Evolutionary conservation across 805 yeast genomes (phyloP).

Genomic region (Wickerhamomyces silvicola): DNA sequence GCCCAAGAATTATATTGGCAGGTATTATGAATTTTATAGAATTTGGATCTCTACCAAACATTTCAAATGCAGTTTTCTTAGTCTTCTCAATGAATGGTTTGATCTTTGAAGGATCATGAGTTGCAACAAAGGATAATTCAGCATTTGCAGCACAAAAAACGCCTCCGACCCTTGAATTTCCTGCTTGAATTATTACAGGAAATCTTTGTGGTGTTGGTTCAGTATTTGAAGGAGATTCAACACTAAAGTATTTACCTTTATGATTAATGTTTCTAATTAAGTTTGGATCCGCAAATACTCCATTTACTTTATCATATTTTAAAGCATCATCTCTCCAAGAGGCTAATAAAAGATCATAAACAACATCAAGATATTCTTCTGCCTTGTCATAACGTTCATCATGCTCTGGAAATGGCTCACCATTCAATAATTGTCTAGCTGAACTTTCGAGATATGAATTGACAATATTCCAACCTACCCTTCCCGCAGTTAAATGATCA

Average conservation of each 20-base stretch:
- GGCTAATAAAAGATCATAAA: slow-evolving; percentile 30
- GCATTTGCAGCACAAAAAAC: slow-evolving; percentile 37
- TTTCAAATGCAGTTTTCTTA: slow-evolving; percentile 27
- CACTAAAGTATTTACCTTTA: slow-evolving; percentile 30
- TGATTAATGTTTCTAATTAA: slow-evolving; percentile 31
- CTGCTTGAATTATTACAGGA: slow-evolving; percentile 38
- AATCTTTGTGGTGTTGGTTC: too few relatives aligned
- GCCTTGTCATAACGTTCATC: slow-evolving; percentile 34
- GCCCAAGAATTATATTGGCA: slow-evolving; percentile 27
- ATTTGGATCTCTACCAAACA: slow-evolving; percentile 29
- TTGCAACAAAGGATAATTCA: slow-evolving; percentile 31
- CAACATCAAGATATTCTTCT: slow-evolving; percentile 34
- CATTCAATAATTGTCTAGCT: slow-evolving; percentile 30
- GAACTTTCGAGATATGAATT: slow-evolving; percentile 36
- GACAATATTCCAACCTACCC: slow-evolving; percentile 40
- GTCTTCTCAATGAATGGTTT: slow-evolving; percentile 24
- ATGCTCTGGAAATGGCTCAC: slow-evolving; percentile 23
- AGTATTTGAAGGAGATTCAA: slow-evolving; percentile 32
- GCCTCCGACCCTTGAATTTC: slow-evolving; percentile 31
- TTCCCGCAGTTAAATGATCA: slow-evolving; percentile 34
- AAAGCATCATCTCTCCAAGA: slow-evolving; percentile 35
- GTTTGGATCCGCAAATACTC: slow-evolving; percentile 26
- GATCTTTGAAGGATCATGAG: slow-evolving; percentile 28
- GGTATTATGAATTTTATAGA: slow-evolving; percentile 31
- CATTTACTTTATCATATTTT: slow-evolving; percentile 19